Evolutionary conservation across 352 stramenopile genomes (phyloP), one percentile per base, ranked within the genome.

Genomic region (Elongisporangium anandrum): DNA sequence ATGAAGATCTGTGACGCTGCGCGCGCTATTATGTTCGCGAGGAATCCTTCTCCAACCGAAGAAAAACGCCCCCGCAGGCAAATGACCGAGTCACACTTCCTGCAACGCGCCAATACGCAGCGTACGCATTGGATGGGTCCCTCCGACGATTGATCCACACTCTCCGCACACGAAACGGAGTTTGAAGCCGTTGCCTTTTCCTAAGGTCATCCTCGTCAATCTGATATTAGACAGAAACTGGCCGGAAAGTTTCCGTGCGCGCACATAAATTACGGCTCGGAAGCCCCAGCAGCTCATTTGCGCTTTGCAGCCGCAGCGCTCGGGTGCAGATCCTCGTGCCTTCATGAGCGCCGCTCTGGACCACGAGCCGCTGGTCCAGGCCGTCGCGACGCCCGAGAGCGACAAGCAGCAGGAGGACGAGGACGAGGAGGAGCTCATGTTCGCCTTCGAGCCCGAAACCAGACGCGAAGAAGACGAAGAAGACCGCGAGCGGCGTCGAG

Each of bases 341-440:
- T 48, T 49, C 12, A 56, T 39, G 34, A 61, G 56, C 49, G 47
- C 16, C 39, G 52, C 45, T 22, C 23, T 20, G 48, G 60, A 60
- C 52, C 54, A 45, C 34, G 34, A 45, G 34, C 12, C 34, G 34
- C 34, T 45, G 34, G 34, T 45, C 34, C 34, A 15, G 13, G 34
- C 34, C 34, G 34, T 4, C 34, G 10, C 0, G 10, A 17, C 34
- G 12, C 34, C 34, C 50, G 50, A 38, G 26, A 54, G 50, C 20
- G 69, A 53, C 53, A 61, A 49, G 45, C 59, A 56, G 52, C 64
- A 48, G 26, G 71, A 73, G 52, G 64, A 70, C 8, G 56, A 63
- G 20, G 74, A 85, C n/a, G 73, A 88, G 19, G 73, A 89, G 23
- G 79, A 91, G 45, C 72, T 91, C 65, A 86, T 89, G 77, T 91